These are phyloP conservation scores for Pestalotiopsis sp. DNA, from an alignment of 2,329 filamentous ascomycete species.

Conservation along the genomic window DNA sequence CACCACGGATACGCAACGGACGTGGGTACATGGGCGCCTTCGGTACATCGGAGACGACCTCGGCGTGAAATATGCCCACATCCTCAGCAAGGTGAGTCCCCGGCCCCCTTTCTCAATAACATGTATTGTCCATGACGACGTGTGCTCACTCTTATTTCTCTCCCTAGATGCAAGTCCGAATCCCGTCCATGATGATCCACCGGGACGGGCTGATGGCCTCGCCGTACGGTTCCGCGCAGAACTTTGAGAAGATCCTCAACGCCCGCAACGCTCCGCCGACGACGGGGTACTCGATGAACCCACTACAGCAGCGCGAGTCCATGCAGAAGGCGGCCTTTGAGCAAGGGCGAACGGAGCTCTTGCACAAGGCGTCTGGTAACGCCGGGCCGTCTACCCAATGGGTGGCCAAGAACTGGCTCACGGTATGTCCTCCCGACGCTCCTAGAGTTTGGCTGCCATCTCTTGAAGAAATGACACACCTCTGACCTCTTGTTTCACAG, in stretches of 20 bases:
- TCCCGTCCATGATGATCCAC: conserved; percentile 65
- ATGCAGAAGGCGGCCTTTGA: conserved; percentile 50
- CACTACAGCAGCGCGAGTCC: conserved; percentile 50
- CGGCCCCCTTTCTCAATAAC: not conserved
- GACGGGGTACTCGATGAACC: conserved; percentile 40
- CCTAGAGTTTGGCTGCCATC: no score
- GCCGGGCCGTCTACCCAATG: conserved; percentile 39
- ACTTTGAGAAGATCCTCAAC: conserved; percentile 49
- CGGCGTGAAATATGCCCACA: conserved; percentile 60
- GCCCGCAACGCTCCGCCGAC: conserved; percentile 37
- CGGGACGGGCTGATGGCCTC: conserved; percentile 52
- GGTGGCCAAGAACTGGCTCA: conserved; percentile 41
- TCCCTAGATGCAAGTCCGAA: conserved; percentile 55
- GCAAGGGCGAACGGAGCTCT: conserved; percentile 42
- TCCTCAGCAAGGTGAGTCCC: conserved; percentile 49
- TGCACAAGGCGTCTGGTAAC: conserved; percentile 41
- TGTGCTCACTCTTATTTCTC: not conserved
- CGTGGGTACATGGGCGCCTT: conserved; percentile 57
- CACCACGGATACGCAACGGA: conserved; percentile 58
- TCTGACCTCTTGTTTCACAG: not conserved
- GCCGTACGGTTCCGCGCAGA: conserved; percentile 42
- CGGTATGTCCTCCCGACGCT: conserved; percentile 22
- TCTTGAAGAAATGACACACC: not conserved
- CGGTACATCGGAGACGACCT: conserved; percentile 56
- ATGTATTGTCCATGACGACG: not conserved